phyloP scores from a whole-genome alignment of 345 rosid genomes.

The Firmiana major region DNA sequence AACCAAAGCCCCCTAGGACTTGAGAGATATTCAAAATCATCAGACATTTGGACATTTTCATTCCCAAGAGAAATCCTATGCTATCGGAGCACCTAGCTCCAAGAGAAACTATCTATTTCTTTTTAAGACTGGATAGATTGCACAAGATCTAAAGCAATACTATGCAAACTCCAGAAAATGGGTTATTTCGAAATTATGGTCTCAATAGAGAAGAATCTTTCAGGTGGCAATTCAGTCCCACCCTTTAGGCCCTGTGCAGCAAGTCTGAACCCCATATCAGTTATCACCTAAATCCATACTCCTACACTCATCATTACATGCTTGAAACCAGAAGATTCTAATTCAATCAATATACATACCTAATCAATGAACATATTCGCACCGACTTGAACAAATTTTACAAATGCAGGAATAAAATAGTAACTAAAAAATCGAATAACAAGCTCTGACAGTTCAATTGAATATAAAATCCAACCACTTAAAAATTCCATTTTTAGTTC shows the following conservation, averaged over 20 bases:
- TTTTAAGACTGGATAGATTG: not conserved
- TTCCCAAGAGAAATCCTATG: not conserved
- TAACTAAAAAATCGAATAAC: conserved; percentile 6
- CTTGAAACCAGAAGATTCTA: not conserved
- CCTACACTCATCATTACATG: not conserved
- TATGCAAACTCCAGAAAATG: not conserved
- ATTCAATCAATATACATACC: not conserved
- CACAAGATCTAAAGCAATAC: not conserved
- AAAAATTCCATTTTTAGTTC: conserved; percentile 4
- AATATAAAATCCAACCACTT: not conserved
- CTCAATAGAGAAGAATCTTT: not conserved
- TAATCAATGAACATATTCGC: not conserved
- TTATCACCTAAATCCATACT: not conserved
- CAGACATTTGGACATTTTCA: not conserved
- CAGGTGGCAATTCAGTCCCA: not conserved
- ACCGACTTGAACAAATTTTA: not conserved
- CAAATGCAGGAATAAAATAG: not conserved
- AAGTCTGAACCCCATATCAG: not conserved
- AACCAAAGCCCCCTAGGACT: not conserved
- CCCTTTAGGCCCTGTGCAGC: not conserved
- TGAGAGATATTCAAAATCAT: conserved; percentile 2
- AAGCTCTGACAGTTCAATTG: conserved; percentile 4
- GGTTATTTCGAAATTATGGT: conserved; percentile 1
- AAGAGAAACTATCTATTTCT: not conserved
- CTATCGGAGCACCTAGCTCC: not conserved